phyloP scores from a whole-genome alignment of 257 asterid genomes.

The Echium plantagineum region DNA sequence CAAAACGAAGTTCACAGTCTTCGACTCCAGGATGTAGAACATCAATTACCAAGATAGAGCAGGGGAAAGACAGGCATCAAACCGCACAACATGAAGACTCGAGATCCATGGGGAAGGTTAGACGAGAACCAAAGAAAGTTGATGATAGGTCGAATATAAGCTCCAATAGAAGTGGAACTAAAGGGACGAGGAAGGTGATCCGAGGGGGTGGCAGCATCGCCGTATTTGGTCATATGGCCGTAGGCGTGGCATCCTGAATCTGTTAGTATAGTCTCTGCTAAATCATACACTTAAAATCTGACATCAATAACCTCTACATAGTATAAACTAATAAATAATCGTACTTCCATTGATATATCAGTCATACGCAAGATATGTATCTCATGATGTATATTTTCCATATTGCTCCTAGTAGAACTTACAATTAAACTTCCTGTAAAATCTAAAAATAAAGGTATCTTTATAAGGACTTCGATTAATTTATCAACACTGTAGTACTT shows the following conservation, averaged over 20 bases:
- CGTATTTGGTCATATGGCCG: slow-evolving; percentile 18
- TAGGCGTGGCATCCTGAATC: slow-evolving; percentile 25
- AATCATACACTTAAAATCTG: background rate
- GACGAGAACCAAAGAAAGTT: slow-evolving; percentile 14
- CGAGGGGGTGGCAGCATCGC: slow-evolving; percentile 17
- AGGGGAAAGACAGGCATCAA: slow-evolving; percentile 16
- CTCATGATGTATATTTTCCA: no score
- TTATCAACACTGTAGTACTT: no score
- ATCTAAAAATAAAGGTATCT: no score
- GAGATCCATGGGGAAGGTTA: slow-evolving; percentile 13
- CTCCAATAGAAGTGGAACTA: slow-evolving; percentile 10
- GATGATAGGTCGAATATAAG: slow-evolving; percentile 21
- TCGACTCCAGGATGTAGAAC: slow-evolving; percentile 18
- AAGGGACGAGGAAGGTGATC: slow-evolving; percentile 13
- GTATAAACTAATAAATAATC: background rate
- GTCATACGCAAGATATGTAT: no score
- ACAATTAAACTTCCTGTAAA: background rate
- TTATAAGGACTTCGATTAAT: no score
- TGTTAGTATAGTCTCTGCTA: background rate
- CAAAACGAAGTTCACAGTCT: slow-evolving; percentile 26
- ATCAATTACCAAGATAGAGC: slow-evolving; percentile 15
- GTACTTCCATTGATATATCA: no score
- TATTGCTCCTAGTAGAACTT: background rate
- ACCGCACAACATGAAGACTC: slow-evolving; percentile 15
- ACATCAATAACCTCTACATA: no score